Conservation (phyloP, 225 moss, liverwort and hornwort species). For the Sphagnum contortum region DNA sequence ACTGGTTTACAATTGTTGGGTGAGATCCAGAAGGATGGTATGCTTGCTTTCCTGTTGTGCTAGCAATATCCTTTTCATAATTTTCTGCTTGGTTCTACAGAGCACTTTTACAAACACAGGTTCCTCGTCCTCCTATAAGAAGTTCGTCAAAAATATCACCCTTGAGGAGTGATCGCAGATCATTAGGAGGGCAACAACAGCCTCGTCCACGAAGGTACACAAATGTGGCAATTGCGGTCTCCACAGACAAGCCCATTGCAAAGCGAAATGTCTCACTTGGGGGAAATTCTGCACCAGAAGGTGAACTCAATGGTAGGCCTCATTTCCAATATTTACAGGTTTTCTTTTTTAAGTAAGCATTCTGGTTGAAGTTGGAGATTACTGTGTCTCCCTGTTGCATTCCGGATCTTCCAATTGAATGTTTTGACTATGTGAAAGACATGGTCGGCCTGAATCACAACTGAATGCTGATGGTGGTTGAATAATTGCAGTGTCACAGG, state of each 20-base stretch:
- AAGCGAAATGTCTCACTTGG: slow-evolving; percentile 30
- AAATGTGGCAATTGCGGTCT: slow-evolving; percentile 25
- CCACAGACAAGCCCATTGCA: slow-evolving; percentile 28
- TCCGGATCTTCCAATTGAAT: too few relatives aligned
- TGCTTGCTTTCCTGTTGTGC: too few relatives aligned
- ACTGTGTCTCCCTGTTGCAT: too few relatives aligned
- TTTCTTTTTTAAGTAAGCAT: too few relatives aligned
- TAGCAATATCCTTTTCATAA: not conserved
- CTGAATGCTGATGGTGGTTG: too few relatives aligned
- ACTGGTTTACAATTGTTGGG: too few relatives aligned
- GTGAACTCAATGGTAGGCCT: slow-evolving; percentile 32
- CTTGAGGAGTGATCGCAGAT: slow-evolving; percentile 31
- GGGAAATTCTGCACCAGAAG: slow-evolving; percentile 26
- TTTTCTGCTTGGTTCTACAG: slow-evolving; percentile 12
- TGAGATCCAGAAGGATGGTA: too few relatives aligned
- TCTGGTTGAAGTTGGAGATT: too few relatives aligned
- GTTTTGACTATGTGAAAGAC: too few relatives aligned
- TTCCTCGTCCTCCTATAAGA: slow-evolving; percentile 44
- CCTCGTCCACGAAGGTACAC: slow-evolving; percentile 31
- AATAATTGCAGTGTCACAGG: too few relatives aligned
- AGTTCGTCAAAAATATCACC: slow-evolving; percentile 18
- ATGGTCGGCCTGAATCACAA: too few relatives aligned
- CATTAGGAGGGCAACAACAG: slow-evolving; percentile 29
- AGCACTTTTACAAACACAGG: slow-evolving; percentile 40
- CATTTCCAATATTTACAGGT: too few relatives aligned